Conservation (phyloP, 352 stramenopile species). For the Phytophthora uliginosa region DNA sequence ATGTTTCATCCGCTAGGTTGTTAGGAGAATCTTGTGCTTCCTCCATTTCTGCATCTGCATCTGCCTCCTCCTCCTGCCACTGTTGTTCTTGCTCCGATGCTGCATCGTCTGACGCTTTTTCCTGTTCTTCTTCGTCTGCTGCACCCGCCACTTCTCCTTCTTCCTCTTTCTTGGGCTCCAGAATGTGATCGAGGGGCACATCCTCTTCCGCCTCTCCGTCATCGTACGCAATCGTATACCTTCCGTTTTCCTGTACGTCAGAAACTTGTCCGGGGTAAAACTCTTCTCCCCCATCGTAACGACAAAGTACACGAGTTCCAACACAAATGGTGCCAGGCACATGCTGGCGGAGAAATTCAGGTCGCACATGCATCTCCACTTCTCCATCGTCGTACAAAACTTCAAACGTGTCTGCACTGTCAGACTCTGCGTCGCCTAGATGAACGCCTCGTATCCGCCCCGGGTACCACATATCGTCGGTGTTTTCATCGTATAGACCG, state of each 20-base stretch:
- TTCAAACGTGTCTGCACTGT: constrained; percentile 45
- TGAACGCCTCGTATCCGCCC: constrained; percentile 54
- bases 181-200: constrained; percentile 65
- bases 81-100: constrained; percentile 8
- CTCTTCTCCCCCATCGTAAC: constrained; percentile 76
- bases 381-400: constrained; percentile 87
- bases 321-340: constrained; percentile 75
- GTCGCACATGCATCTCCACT: constrained; percentile 51
- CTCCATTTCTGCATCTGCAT: constrained; percentile 19
- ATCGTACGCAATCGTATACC: constrained; percentile 85
- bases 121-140: constrained; percentile 24
- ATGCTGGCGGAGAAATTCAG: constrained; percentile 61
- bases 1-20: constrained; percentile 8
- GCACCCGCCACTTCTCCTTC: background rate
- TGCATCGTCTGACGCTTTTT: constrained; percentile 4
- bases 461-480: constrained; percentile 84
- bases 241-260: constrained; percentile 68
- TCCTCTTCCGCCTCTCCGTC: constrained; percentile 78
- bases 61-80: constrained; percentile 7
- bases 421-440: constrained; percentile 14
- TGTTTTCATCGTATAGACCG: constrained; percentile 85
- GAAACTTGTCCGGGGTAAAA: constrained; percentile 75
- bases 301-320: constrained; percentile 74
- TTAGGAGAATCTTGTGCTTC: constrained; percentile 3
- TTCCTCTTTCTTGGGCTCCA: constrained; percentile 37